Conservation (phyloP, 305 asterid genomes). For the Fraxinus baroniana region DNA sequence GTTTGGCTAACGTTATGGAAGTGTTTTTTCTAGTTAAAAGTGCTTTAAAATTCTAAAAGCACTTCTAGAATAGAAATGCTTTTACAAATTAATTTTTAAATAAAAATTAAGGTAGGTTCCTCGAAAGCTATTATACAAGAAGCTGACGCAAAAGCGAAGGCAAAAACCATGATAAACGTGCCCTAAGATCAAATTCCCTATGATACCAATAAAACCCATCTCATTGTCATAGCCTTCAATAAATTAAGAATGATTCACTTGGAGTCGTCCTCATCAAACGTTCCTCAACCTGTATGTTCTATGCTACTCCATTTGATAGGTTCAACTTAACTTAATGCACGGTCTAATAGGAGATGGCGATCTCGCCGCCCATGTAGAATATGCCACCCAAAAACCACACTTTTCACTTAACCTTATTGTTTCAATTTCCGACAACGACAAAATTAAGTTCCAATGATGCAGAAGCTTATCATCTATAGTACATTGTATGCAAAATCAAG, state of each 20-base stretch:
- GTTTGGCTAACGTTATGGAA: neutral
- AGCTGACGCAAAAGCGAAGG: too few species aligned
- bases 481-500: neutral
- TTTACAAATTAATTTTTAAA: too few species aligned
- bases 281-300: neutral
- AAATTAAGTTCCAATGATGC: neutral
- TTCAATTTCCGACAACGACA: neutral
- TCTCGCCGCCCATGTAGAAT: neutral
- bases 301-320: neutral
- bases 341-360: neutral
- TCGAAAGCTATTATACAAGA: neutral
- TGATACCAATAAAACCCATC: neutral
- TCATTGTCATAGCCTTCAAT: neutral
- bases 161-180: neutral
- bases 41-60: neutral
- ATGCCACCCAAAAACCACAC: neutral
- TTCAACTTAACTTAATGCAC: neutral
- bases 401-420: neutral
- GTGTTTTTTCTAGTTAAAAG: neutral
- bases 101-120: too few species aligned
- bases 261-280: neutral
- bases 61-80: neutral
- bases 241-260: neutral
- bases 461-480: neutral
- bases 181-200: neutral